A percentile compares a stretch with the other conserved stretches of the same genome.
Evolutionary conservation across 2,329 filamentous ascomycete species (phyloP).

Genomic region (Amphichorda felina): DNA sequence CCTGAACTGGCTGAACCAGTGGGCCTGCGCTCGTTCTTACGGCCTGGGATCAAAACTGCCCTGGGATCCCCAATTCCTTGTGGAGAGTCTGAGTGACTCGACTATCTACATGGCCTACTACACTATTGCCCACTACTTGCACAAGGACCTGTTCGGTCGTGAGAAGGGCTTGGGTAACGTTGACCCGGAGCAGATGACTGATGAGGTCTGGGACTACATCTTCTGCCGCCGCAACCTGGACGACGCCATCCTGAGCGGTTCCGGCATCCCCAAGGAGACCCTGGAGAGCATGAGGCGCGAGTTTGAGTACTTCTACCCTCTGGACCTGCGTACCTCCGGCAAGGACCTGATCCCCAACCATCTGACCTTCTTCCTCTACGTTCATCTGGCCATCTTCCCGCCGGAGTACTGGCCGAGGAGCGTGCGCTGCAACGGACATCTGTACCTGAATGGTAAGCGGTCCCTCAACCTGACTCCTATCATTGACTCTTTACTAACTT

Average conservation of each 20-base stretch:
- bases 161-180: constrained; percentile 57
- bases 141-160: constrained; percentile 77
- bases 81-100: constrained; percentile 84
- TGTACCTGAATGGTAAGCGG: constrained; percentile 91
- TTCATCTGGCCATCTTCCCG: constrained; percentile 82
- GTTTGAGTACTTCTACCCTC: constrained; percentile 94
- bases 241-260: constrained; percentile 51
- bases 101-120: constrained; percentile 89
- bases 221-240: constrained; percentile 65
- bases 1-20: constrained; percentile 86
- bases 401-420: constrained; percentile 79
- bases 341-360: constrained; percentile 94
- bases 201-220: constrained; percentile 94
- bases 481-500: no score
- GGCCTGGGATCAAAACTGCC: constrained; percentile 89
- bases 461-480: no score
- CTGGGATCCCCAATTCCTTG: constrained; percentile 83
- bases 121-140: constrained; percentile 54
- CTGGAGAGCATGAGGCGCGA: constrained; percentile 77
- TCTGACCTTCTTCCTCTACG: constrained; percentile 90
- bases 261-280: constrained; percentile 60
- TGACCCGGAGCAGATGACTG: constrained; percentile 75
- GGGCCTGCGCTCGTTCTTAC: constrained; percentile 87
- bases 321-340: constrained; percentile 78
- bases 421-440: constrained; percentile 82